Conservation (phyloP, 257 asterid genomes). For the Ilex asprella region DNA sequence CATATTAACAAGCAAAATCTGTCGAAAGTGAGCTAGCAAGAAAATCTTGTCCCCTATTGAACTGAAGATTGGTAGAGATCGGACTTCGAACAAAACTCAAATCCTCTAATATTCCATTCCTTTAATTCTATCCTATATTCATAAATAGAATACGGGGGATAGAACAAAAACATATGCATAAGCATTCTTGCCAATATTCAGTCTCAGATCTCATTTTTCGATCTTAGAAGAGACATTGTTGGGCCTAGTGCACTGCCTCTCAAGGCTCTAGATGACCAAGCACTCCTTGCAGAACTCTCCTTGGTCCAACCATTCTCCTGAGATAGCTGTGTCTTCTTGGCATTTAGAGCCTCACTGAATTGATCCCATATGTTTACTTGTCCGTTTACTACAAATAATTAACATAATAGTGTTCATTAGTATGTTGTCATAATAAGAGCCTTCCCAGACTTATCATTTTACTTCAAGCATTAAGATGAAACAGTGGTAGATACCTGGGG, state of each 20-base stretch:
- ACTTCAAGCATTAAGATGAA: background rate
- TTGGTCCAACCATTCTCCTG: slow-evolving; percentile 34
- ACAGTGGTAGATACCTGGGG: slow-evolving; percentile 36
- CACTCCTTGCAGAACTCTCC: slow-evolving; percentile 29
- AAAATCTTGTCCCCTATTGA: no score
- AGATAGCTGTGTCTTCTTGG: slow-evolving; percentile 55
- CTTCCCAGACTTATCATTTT: background rate
- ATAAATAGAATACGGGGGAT: background rate
- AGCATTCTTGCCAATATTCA: background rate
- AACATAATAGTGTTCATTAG: slow-evolving; percentile 4
- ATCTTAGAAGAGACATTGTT: slow-evolving; percentile 65
- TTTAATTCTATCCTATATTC: no score
- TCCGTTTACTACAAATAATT: slow-evolving; percentile 30
- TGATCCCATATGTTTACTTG: slow-evolving; percentile 60
- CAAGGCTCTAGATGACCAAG: slow-evolving; percentile 55
- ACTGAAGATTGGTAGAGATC: no score
- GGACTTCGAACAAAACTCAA: no score
- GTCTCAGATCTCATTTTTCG: slow-evolving; percentile 35
- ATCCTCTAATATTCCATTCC: no score
- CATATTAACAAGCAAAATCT: no score
- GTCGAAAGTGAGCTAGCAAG: no score
- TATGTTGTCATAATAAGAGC: background rate
- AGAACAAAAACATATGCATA: no score
- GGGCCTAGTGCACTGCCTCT: slow-evolving; percentile 70
- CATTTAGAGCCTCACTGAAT: slow-evolving; percentile 45